These are phyloP conservation scores for Russula emetica DNA, from an alignment of 768 basidiomycete species.

Conservation along the genomic window DNA sequence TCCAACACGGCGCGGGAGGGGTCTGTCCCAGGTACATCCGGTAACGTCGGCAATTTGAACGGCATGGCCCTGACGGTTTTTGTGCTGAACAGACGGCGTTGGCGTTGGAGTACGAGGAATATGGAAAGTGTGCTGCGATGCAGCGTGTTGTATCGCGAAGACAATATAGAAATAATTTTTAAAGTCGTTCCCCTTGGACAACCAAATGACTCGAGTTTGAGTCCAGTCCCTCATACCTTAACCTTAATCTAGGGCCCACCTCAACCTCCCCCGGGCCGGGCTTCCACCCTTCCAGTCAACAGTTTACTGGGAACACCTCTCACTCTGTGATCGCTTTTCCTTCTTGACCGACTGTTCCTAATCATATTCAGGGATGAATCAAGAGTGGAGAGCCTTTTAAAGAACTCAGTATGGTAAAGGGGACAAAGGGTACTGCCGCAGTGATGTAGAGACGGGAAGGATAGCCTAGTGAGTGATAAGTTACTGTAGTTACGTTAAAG, in stretches of 20 bases:
- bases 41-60: slow-evolving; percentile 36
- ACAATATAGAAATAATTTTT: slow-evolving; percentile 19
- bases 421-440: too few species aligned
- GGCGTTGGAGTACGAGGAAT: neutral
- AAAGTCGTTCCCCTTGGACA: neutral
- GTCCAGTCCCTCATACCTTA: neutral
- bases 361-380: too few species aligned
- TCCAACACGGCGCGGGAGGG: slow-evolving; percentile 67
- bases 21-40: slow-evolving; percentile 47
- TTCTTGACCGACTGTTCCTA: too few species aligned
- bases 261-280: too few species aligned
- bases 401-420: too few species aligned
- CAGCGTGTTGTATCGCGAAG: slow-evolving; percentile 9
- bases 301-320: too few species aligned
- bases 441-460: too few species aligned
- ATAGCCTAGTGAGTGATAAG: too few species aligned
- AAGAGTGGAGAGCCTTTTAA: too few species aligned
- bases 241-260: slow-evolving; percentile 11
- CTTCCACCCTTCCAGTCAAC: too few species aligned
- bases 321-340: too few species aligned
- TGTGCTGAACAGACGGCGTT: slow-evolving; percentile 1
- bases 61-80: slow-evolving; percentile 3
- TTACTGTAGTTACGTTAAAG: too few species aligned
- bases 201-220: neutral
- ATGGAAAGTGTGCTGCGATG: slow-evolving; percentile 16